These are phyloP conservation scores for Linum usitatissimum DNA, from an alignment of 345 rosid species.

Conservation along the genomic window DNA sequence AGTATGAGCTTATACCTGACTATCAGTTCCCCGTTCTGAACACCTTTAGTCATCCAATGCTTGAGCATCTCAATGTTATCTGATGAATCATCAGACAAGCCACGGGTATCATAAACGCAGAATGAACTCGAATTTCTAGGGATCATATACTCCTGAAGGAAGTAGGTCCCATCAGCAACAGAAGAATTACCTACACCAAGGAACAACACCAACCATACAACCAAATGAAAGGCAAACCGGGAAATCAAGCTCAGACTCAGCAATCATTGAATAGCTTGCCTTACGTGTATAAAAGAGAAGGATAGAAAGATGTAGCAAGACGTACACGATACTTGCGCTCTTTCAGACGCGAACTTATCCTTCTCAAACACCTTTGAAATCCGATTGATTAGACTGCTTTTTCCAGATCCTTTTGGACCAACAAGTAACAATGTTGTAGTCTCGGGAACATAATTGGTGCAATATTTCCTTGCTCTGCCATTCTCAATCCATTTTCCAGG, in stretches of 20 bases:
- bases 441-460: conserved; percentile 40
- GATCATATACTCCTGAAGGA: conserved; percentile 61
- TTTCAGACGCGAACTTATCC: conserved; percentile 40
- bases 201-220: conserved; percentile 1
- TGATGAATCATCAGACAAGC: conserved; percentile 31
- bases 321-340: conserved; percentile 83
- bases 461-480: conserved; percentile 18
- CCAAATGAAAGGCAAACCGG: not conserved
- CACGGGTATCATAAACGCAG: conserved; percentile 59
- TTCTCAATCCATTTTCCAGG: conserved; percentile 62
- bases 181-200: conserved; percentile 38
- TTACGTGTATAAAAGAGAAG: not conserved
- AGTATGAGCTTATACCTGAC: conserved; percentile 32
- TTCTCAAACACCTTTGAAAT: conserved; percentile 56
- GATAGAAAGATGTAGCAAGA: conserved; percentile 5
- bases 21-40: conserved; percentile 45
- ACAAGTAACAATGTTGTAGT: conserved; percentile 47
- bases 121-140: conserved; percentile 56
- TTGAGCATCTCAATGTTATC: conserved; percentile 38
- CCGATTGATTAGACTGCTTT: conserved; percentile 70
- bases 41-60: conserved; percentile 55
- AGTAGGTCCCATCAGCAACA: conserved; percentile 50
- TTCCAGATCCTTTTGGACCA: conserved; percentile 80
- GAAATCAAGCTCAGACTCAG: not conserved
- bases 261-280: not conserved